phyloP scores from a whole-genome alignment of 1,284 basidiomycete genomes.

The Vanrija pseudolonga region DNA sequence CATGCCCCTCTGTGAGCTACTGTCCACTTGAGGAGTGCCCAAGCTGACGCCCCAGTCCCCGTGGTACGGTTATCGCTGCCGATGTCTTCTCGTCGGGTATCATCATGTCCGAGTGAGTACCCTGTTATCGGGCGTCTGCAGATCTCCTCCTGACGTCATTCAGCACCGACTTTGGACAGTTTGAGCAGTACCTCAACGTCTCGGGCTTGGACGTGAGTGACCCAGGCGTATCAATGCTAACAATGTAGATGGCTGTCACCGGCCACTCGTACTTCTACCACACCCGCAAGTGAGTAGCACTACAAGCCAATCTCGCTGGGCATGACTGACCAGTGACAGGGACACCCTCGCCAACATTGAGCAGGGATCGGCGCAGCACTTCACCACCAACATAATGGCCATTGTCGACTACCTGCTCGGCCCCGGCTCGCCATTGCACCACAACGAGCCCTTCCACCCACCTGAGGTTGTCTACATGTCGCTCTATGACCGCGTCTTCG shows the following conservation, averaged over 20 bases:
- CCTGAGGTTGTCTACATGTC: slow-evolving; percentile 65
- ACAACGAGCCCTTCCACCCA: slow-evolving; percentile 33
- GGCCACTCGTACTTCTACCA: slow-evolving; percentile 87
- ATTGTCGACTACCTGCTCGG: slow-evolving; percentile 73
- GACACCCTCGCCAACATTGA: slow-evolving; percentile 36
- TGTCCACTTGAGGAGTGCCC: background rate
- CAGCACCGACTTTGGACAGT: slow-evolving; percentile 91
- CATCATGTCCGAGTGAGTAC: slow-evolving; percentile 76
- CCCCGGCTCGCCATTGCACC: slow-evolving; percentile 36
- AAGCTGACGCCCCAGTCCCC: slow-evolving; percentile 58
- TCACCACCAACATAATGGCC: slow-evolving; percentile 85
- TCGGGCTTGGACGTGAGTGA: slow-evolving; percentile 72
- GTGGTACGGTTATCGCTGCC: slow-evolving; percentile 85
- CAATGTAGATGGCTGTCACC: slow-evolving; percentile 80
- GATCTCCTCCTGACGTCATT: background rate
- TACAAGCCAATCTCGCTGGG: background rate
- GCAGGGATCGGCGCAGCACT: slow-evolving; percentile 61
- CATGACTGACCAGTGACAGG: slow-evolving; percentile 2
- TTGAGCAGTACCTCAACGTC: slow-evolving; percentile 83
- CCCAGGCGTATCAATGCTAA: slow-evolving; percentile 1
- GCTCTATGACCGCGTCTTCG: slow-evolving; percentile 63
- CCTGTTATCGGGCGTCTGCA: background rate
- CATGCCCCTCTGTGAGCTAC: slow-evolving; percentile 64
- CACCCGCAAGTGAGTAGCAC: slow-evolving; percentile 61
- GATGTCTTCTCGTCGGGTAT: slow-evolving; percentile 93